These are phyloP conservation scores for Phialocephala subalpina DNA, from an alignment of 2,329 filamentous ascomycete genomes.

Conservation along the genomic window DNA sequence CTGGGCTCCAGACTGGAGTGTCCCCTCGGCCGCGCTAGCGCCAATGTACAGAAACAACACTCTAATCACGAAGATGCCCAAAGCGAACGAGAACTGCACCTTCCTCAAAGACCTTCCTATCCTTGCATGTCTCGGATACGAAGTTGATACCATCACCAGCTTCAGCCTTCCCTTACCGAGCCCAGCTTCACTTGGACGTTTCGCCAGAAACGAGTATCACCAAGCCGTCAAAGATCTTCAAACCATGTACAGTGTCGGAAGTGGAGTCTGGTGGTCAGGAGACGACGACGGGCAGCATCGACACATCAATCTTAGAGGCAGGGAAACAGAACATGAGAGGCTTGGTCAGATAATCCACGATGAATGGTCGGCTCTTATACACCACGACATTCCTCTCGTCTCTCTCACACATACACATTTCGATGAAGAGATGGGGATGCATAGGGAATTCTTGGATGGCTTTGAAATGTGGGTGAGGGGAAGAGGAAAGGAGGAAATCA, in stretches of 20 bases:
- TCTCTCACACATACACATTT: no score
- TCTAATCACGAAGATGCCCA: background rate
- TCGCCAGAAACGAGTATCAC: background rate
- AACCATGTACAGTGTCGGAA: background rate
- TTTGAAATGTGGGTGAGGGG: background rate
- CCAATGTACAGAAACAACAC: slow-evolving; percentile 14
- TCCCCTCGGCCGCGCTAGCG: background rate
- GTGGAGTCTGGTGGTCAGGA: slow-evolving; percentile 15
- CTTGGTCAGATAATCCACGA: slow-evolving; percentile 1
- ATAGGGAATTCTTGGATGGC: background rate
- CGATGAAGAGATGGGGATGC: background rate
- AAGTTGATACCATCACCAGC: slow-evolving; percentile 10
- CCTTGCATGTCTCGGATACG: slow-evolving; percentile 1
- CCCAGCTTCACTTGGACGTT: background rate
- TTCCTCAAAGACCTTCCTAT: background rate
- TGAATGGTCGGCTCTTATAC: background rate
- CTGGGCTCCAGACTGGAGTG: slow-evolving; percentile 8
- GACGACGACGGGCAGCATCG: slow-evolving; percentile 11
- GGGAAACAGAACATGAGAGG: slow-evolving; percentile 9
- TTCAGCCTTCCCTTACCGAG: background rate
- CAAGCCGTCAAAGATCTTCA: background rate
- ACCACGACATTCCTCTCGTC: background rate
- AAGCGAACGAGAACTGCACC: background rate
- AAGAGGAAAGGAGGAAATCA: background rate
- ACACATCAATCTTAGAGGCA: slow-evolving; percentile 8